Base-by-base conservation (phyloP, 2,329 filamentous ascomycete species). In the Beauveria australis region DNA sequence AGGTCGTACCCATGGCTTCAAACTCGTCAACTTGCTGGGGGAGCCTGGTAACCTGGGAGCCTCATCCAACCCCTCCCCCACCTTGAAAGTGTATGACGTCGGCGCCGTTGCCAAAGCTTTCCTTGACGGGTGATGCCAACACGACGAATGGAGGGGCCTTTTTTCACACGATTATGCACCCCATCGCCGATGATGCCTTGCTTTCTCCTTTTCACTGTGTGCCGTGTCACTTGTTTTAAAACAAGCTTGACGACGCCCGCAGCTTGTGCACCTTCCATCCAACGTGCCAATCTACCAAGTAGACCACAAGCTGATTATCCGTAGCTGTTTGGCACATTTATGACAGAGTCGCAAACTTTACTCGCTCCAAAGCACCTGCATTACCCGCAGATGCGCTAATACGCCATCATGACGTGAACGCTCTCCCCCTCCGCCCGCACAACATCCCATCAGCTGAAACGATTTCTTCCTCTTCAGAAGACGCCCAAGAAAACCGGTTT, bases 1-100 rank as follows among this genome's bases (percentile, higher is more conserved):
- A 37, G 33, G 33, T 37, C 33, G 6, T 5, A 37, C 14, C 33
- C 12, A 37, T 37, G 33, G 33, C 33, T 37, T 12, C 33, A 37
- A 37, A 37, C 5, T 37, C 12, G 12, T 14, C 33, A 37, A 37
- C 33, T 5, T 10, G 28, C 28, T 10, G 28, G 30, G 28, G 30
- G 12, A 14, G 30, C 30, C 30, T 30, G 28, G 28, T 3, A 22
- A 26, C 24, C 26, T n/a, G 19, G 33, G 37, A 41, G 53, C 41
- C 53, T 44, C 53, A 44, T 54, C 53, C 53, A 22, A 2, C 53
- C 28, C 30, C 28, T 9, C 28, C 37, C 41, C 53, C 40, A 41
- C 41, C 53, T 37, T n/a, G 0, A 40, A 57, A 57, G 44, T 49
- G 54, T 57, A 57, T 57, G 54, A 57, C 54, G 54, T 57, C 54